A percentile compares a stretch with the other conserved stretches of the same genome.
Evolutionary conservation across 1,139 yeast species (phyloP).

Genomic region (Kodamaea sp.): DNA sequence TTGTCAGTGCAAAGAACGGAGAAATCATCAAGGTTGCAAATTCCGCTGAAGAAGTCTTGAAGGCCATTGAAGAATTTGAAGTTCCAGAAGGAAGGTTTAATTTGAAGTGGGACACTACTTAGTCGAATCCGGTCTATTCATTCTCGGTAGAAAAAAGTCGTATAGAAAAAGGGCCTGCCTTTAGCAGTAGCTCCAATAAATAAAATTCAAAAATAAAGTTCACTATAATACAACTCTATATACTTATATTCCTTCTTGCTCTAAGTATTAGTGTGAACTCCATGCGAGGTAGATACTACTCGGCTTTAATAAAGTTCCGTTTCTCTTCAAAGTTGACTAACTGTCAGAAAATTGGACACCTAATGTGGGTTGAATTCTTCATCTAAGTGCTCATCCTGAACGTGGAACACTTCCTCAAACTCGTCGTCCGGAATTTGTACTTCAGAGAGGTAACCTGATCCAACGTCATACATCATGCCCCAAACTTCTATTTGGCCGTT

Average conservation of each 20-base stretch:
- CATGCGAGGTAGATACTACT: no score
- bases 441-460: constrained; percentile 65
- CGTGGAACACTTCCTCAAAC: constrained; percentile 51
- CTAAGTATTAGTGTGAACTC: no score
- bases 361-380: constrained; percentile 23
- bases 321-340: no score
- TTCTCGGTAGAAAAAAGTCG: no score
- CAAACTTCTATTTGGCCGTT: constrained; percentile 80
- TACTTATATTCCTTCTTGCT: not conserved
- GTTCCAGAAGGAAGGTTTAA: constrained; percentile 78
- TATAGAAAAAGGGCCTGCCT: no score
- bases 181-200: no score
- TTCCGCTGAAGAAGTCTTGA: constrained; percentile 66
- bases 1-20: constrained; percentile 68
- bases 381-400: constrained; percentile 43
- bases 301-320: no score
- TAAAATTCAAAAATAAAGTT: no score
- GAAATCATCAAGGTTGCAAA: constrained; percentile 68
- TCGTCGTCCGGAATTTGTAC: constrained; percentile 56
- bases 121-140: no score
- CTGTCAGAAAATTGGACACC: no score
- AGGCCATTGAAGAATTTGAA: constrained; percentile 57
- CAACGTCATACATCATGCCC: constrained; percentile 88
- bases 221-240: no score
- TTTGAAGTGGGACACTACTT: constrained; percentile 57